Percentiles rank a stretch among this genome's conserved stretches.
phyloP scores from a whole-genome alignment of 768 basidiomycete genomes.

The Tremella mesenterica region DNA sequence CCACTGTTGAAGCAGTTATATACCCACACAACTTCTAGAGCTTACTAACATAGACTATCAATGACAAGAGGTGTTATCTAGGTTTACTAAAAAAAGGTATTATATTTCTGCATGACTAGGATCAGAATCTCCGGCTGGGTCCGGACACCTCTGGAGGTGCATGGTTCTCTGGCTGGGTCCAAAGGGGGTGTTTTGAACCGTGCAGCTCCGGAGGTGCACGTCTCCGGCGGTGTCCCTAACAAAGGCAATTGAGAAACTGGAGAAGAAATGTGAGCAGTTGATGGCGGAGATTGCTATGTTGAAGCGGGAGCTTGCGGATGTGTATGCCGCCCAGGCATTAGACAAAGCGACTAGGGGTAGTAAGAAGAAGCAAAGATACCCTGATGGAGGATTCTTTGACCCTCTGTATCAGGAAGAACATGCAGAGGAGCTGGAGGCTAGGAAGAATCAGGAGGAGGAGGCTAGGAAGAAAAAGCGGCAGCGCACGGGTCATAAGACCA shows the following conservation, averaged over 20 bases:
- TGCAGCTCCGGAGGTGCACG: too few species aligned
- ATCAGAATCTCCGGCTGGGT: too few species aligned
- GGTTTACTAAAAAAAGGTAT: too few species aligned
- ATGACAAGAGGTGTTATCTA: too few species aligned
- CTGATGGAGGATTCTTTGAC: conserved; percentile 1
- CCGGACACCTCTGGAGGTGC: too few species aligned
- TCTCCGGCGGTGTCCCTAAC: neutral
- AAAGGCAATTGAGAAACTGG: too few species aligned
- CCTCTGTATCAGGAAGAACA: conserved; percentile 1
- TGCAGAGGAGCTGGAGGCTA: neutral
- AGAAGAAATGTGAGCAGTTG: neutral
- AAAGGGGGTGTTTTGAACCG: too few species aligned
- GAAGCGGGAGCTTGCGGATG: neutral
- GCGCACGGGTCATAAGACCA: neutral
- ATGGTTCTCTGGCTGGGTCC: too few species aligned
- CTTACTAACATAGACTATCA: too few species aligned
- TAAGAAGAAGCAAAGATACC: neutral
- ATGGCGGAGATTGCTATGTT: neutral
- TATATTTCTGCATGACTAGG: too few species aligned
- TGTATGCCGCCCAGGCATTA: neutral
- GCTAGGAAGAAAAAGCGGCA: neutral
- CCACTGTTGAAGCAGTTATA: too few species aligned
- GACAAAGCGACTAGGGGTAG: conserved; percentile 8
- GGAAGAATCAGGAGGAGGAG: neutral
- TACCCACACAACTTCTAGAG: too few species aligned